These are phyloP conservation scores for Penicillium olsonii DNA, from an alignment of 2,329 filamentous ascomycete genomes.

Conservation along the genomic window DNA sequence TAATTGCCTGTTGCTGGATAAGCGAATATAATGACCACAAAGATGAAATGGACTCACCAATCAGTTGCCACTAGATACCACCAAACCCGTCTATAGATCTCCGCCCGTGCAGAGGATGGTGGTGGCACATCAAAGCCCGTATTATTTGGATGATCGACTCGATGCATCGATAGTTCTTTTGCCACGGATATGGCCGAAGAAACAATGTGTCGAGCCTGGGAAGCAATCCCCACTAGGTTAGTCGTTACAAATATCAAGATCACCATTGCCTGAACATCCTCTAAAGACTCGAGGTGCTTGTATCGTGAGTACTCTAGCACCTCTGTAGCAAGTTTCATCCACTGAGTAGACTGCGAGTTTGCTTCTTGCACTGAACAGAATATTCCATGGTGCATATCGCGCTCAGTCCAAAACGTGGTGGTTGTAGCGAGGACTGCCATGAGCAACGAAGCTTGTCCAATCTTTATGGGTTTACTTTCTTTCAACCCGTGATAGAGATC, in stretches of 20 bases:
- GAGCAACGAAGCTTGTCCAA: conserved; percentile 32
- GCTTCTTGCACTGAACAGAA: conserved; percentile 27
- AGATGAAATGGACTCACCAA: conserved; percentile 28
- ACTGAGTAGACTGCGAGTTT: conserved; percentile 28
- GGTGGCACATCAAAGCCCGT: conserved; percentile 15
- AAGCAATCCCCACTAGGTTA: conserved; percentile 39
- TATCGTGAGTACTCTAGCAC: conserved; percentile 35
- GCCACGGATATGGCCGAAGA: conserved; percentile 31
- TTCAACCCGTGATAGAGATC: conserved; percentile 29
- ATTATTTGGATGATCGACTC: conserved; percentile 20
- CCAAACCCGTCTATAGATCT: conserved; percentile 43
- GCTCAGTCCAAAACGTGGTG: conserved; percentile 33
- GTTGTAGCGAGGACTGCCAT: conserved; percentile 36
- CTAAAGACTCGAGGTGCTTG: conserved; percentile 28
- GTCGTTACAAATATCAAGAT: conserved; percentile 35
- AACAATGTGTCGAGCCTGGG: conserved; percentile 35
- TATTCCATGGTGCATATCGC: conserved; percentile 13
- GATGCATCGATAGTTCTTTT: conserved; percentile 19
- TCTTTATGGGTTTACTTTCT: conserved; percentile 20
- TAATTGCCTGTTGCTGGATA: conserved; percentile 23
- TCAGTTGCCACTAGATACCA: conserved; percentile 44
- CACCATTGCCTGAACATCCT: conserved; percentile 40
- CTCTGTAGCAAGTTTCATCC: conserved; percentile 35
- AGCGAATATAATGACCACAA: neutral
- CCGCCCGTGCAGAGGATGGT: conserved; percentile 30